Evolutionary conservation across 495 filamentous ascomycete species (phyloP), one percentile per base, ranked within the genome.

Genomic region (Durotheca rogersii): DNA sequence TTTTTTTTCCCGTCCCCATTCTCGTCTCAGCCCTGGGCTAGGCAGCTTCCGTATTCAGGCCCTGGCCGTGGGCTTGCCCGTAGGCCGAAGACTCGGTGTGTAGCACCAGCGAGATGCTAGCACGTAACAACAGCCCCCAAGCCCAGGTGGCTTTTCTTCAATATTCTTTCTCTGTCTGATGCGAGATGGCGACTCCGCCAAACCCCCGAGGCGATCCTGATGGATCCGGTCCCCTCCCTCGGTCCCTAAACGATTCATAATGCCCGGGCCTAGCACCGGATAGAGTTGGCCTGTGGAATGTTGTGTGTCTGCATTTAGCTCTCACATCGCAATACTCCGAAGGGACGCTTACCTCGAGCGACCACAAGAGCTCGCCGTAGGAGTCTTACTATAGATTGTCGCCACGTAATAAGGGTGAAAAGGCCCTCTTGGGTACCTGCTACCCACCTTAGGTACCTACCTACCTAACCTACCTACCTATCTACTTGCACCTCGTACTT

Each of bases 331-430:
- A 34, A 53, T 59, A 54, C 50, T 50, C 45, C 44, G 44, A 50
- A 46, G 34, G 40, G 39, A 59, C 16, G 50, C 56, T 59, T 50
- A 53, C 49, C 44, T 59, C 41, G n/a, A n/a, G n/a, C n/a, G n/a
- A n/a, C 40, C 44, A 41, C 15, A 44, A 50, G 41, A 50, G 42
- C 30, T 47, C 20, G 10, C 31, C 29, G 49, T 19, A 59, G 56
- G 56, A 59, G 20, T 59, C 56, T 59, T 59, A 59, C 56, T 53
- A 53, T 48, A 40, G 53, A 34, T 45, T 44, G 33, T 41, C 52
- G 55, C 55, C 49, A 58, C 55, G 49, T 58, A 58, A n/a, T n/a
- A n/a, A n/a, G n/a, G n/a, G n/a, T n/a, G n/a, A n/a, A n/a, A n/a
- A n/a, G n/a, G n/a, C n/a, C n/a, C n/a, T n/a, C n/a, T n/a, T n/a